phyloP scores from a whole-genome alignment of 768 basidiomycete genomes.

The Chalciporus chontae region DNA sequence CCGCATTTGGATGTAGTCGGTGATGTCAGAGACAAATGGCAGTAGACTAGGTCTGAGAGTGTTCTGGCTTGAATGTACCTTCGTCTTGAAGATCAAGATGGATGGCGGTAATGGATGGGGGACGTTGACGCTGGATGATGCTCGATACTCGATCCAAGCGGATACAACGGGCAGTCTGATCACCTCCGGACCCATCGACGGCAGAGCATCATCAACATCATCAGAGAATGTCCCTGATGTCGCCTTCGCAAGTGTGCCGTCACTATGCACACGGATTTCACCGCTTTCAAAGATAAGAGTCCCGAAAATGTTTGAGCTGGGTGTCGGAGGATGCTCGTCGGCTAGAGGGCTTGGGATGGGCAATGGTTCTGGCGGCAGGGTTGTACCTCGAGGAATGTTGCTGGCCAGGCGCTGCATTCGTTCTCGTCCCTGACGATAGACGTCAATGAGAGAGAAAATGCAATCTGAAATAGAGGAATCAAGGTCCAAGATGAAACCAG shows the following conservation, averaged over 20 bases:
- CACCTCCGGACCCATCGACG: constrained; percentile 48
- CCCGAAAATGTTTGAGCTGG: constrained; percentile 58
- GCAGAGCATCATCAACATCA: constrained; percentile 51
- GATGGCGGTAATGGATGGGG: constrained; percentile 47
- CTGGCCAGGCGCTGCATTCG: constrained; percentile 65
- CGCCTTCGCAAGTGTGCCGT: constrained; percentile 38
- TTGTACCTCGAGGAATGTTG: constrained; percentile 42
- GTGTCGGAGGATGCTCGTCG: constrained; percentile 27
- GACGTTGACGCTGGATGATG: constrained; percentile 43
- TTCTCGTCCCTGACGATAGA: constrained; percentile 79
- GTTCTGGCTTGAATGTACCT: constrained; percentile 89
- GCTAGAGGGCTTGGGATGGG: constrained; percentile 5
- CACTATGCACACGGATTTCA: constrained; percentile 69
- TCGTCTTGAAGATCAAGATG: constrained; percentile 74
- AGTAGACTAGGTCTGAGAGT: constrained; percentile 76
- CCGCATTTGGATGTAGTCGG: constrained; percentile 64
- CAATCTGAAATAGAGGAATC: constrained; percentile 78
- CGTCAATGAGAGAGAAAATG: constrained; percentile 78
- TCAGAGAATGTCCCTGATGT: constrained; percentile 37
- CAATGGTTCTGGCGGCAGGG: constrained; percentile 3
- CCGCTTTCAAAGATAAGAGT: constrained; percentile 83
- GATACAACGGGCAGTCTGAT: constrained; percentile 76
- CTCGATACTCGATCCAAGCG: constrained; percentile 80
- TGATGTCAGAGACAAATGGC: constrained; percentile 79
- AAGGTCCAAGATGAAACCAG: constrained; percentile 81